phyloP scores from a whole-genome alignment of 768 basidiomycete genomes.

The Naganishia randhawae region DNA sequence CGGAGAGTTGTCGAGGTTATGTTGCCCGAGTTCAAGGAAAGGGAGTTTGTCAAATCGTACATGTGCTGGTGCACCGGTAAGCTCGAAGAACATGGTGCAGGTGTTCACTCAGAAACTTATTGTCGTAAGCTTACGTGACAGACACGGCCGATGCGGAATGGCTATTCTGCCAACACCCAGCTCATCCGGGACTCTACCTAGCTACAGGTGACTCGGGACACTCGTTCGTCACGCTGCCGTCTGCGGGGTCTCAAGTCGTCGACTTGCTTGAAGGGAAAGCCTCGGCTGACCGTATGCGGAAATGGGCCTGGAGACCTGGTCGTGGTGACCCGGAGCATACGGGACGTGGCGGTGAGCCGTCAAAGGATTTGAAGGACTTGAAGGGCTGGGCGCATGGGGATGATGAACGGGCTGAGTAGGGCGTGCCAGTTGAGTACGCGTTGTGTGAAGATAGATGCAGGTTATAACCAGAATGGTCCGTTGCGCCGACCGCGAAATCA shows the following conservation, averaged over 20 bases:
- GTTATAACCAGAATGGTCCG: too few relatives aligned
- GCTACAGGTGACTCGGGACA: constrained; percentile 46
- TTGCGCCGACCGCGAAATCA: too few relatives aligned
- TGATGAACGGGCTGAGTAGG: constrained; percentile 14
- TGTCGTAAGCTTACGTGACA: neutral
- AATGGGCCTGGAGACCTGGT: constrained; percentile 9
- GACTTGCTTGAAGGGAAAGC: constrained; percentile 45
- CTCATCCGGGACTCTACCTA: constrained; percentile 38
- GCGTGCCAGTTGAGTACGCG: too few relatives aligned
- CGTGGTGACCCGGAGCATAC: neutral
- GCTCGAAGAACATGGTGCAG: too few relatives aligned
- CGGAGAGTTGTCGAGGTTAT: constrained; percentile 36
- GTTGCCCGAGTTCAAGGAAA: constrained; percentile 38
- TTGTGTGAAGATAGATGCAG: neutral
- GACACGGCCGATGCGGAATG: constrained; percentile 43
- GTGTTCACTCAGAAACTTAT: neutral
- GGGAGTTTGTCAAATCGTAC: constrained; percentile 35
- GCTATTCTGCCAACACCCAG: constrained; percentile 44
- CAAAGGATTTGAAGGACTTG: constrained; percentile 38
- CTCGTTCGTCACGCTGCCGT: constrained; percentile 44
- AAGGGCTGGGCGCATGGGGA: constrained; percentile 39
- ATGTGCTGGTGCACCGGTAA: constrained; percentile 47
- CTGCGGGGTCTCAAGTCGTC: constrained; percentile 40
- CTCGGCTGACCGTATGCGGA: neutral
- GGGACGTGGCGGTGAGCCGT: neutral